These are phyloP conservation scores for Moelleriella libera DNA, from an alignment of 2,329 filamentous ascomycete species.

Conservation along the genomic window DNA sequence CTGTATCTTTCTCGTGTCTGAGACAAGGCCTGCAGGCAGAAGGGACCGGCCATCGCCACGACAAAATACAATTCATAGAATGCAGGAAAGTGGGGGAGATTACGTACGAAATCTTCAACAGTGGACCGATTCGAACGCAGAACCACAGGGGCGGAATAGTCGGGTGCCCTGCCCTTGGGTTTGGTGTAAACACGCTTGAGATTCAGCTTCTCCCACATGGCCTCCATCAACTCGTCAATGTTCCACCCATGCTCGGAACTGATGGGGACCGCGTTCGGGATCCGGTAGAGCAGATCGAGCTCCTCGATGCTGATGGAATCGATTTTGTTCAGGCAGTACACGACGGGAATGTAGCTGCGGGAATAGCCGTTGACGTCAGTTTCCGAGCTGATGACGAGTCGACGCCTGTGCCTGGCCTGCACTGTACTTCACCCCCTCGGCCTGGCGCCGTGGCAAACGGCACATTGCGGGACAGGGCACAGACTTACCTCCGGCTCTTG, in stretches of 20 bases:
- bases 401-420: no score
- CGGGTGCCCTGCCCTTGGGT: constrained; percentile 86
- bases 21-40: no score
- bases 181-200: constrained; percentile 93
- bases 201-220: constrained; percentile 96
- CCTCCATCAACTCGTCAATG: constrained; percentile 87
- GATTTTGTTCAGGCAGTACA: constrained; percentile 98
- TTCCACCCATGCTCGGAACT: constrained; percentile 98
- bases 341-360: constrained; percentile 85
- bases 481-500: constrained; percentile 52
- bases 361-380: no score
- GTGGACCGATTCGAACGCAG: constrained; percentile 71
- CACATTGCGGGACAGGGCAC: background rate
- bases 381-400: no score
- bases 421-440: background rate
- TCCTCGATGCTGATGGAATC: constrained; percentile 97
- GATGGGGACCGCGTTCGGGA: constrained; percentile 93
- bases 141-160: constrained; percentile 86
- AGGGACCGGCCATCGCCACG: no score
- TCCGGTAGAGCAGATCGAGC: constrained; percentile 87
- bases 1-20: background rate
- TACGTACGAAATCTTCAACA: constrained; percentile 89
- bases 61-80: no score
- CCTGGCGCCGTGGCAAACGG: background rate
- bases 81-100: constrained; percentile 1